Evolutionary conservation across 805 yeast species (phyloP), one percentile per base, ranked within the genome.

Genomic region (Isabelozyma heimii): DNA sequence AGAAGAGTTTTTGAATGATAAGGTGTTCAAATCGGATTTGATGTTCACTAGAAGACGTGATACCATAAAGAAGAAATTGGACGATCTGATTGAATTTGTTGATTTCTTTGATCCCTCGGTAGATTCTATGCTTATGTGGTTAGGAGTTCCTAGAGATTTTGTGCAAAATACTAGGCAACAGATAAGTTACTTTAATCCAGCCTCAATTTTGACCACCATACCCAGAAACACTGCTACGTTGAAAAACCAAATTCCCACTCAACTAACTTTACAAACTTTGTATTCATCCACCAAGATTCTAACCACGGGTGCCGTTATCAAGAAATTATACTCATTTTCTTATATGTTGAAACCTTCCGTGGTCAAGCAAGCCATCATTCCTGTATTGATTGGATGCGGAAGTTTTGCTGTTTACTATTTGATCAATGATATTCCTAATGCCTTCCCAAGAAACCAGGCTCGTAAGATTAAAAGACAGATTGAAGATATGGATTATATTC

Each of bases 31-130:
- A 49, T 78, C 87, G 8, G 84, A 82, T 27, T 77, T 87, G 38
- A 94, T 94, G 98, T 92, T 91, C 59, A 81, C 90, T 2, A 82
- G 90, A 55, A 77, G 77, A 49, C 80, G 77, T 38, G 97, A 94
- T 58, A 65, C 77, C 4, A 66, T 84, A 33, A 74, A 80, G 35
- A 80, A 85, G 52, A 75, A 79, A 38, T 72, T 91, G 26, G 75
- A 80, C 43, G 81, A 81, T 24, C 77, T 80, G 16, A 75, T 92
- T 20, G 81, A 85, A 10, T 39, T 88, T 5, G 47, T 74, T n/a
- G 97, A 94, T 67, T 84, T 91, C 56, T 73, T 91, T 60, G 96
- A 91, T 55, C 89, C 96, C 4, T 77, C 87, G 0, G 63, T 82
- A 52, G 87, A 84, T 38, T 80, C 86, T 3, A 79, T 85, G 49